A percentile compares a stretch with the other conserved stretches of the same genome.
Conservation (phyloP, 169 alveolate genomes). For the Perkinsus marinus region DNA sequence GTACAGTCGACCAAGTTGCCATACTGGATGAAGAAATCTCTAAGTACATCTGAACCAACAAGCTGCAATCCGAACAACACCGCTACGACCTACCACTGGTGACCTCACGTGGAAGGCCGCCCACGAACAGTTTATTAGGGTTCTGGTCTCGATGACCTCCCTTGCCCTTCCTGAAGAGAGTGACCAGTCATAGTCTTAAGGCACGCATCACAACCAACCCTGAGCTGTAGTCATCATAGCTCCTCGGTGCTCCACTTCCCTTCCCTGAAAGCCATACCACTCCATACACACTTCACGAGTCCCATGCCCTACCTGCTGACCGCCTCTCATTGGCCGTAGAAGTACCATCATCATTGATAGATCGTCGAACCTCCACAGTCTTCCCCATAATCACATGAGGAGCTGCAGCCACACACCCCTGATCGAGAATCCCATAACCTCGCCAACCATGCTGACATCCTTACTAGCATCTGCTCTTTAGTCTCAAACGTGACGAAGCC, state of each 20-base stretch:
- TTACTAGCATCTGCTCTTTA: slow-evolving; percentile 8
- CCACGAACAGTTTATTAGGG: slow-evolving; percentile 3
- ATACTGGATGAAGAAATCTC: background rate
- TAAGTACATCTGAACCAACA: background rate
- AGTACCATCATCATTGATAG: background rate
- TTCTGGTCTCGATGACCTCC: background rate
- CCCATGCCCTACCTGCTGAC: background rate
- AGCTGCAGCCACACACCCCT: background rate
- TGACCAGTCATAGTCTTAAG: background rate
- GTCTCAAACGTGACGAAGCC: slow-evolving; percentile 54
- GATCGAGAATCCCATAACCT: background rate
- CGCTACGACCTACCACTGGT: background rate
- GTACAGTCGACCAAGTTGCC: background rate
- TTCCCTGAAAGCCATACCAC: background rate
- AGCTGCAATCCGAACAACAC: background rate
- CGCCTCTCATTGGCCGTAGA: background rate
- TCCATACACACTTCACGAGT: too few species aligned
- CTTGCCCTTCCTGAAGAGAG: background rate
- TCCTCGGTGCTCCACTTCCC: background rate
- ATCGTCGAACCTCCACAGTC: background rate
- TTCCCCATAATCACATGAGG: background rate
- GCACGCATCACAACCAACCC: background rate
- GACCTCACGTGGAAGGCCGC: background rate
- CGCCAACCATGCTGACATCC: background rate
- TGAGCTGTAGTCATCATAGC: background rate